These are phyloP conservation scores for Hypoxylon fuscum DNA, from an alignment of 495 filamentous ascomycete genomes.

Conservation along the genomic window DNA sequence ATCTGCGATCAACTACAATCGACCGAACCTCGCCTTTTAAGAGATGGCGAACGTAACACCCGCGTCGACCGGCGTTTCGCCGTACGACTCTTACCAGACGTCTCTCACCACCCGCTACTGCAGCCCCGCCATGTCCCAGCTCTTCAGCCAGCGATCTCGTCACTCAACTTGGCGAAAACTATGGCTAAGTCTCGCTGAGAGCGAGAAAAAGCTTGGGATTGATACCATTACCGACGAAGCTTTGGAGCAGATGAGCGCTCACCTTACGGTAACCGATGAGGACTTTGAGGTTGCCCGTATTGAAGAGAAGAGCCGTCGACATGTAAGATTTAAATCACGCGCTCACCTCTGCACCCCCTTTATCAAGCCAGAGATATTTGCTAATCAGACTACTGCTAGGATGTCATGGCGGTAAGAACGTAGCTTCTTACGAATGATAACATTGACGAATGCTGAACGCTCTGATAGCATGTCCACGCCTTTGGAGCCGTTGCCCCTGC, in stretches of 20 bases:
- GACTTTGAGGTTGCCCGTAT: conserved; percentile 79
- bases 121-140: conserved; percentile 64
- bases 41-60: too few relatives aligned
- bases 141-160: conserved; percentile 78
- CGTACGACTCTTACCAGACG: conserved; percentile 64
- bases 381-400: too few relatives aligned
- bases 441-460: conserved; percentile 1
- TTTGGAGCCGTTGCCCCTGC: conserved; percentile 75
- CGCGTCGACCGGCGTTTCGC: too few relatives aligned
- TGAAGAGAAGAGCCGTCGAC: conserved; percentile 80
- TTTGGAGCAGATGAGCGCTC: conserved; percentile 75
- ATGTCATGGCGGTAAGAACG: conserved; percentile 78
- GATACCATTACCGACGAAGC: conserved; percentile 73
- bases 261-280: conserved; percentile 77
- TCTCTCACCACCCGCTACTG: conserved; percentile 78
- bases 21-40: too few relatives aligned
- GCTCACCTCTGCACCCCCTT: too few relatives aligned
- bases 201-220: conserved; percentile 74
- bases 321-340: too few relatives aligned
- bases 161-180: conserved; percentile 79
- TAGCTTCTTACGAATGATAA: conserved; percentile 4
- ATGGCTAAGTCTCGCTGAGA: conserved; percentile 86
- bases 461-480: conserved; percentile 69
- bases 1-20: too few relatives aligned
- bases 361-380: too few relatives aligned